Conservation (phyloP, 2,329 filamentous ascomycete genomes). For the Arachnomyces sp. region DNA sequence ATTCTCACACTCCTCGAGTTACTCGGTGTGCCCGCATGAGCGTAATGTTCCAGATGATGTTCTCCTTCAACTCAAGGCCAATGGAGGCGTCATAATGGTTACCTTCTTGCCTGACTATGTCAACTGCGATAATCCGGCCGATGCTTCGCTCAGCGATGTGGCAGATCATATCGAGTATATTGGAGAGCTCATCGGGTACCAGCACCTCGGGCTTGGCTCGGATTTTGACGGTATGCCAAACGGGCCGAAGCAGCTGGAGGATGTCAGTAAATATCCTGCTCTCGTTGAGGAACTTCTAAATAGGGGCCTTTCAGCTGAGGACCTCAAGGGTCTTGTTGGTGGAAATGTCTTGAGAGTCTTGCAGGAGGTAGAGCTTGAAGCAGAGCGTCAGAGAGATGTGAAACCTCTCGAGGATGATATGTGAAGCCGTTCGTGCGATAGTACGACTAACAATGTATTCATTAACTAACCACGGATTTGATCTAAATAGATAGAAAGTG, state of each 20-base stretch:
- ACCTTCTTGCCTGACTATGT: slow-evolving; percentile 82
- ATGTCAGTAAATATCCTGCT: slow-evolving; percentile 75
- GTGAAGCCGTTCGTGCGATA: too few relatives aligned
- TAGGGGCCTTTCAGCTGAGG: slow-evolving; percentile 64
- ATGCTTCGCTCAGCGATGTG: slow-evolving; percentile 69
- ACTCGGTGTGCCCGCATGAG: slow-evolving; percentile 74
- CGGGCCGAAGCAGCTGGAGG: slow-evolving; percentile 68
- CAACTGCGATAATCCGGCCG: slow-evolving; percentile 59
- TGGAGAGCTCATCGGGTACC: slow-evolving; percentile 73
- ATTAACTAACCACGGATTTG: too few relatives aligned
- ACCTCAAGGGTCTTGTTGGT: slow-evolving; percentile 69
- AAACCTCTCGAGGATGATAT: slow-evolving; percentile 8
- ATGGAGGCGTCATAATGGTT: slow-evolving; percentile 76
- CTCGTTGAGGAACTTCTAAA: slow-evolving; percentile 67
- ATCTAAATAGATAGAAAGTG: too few relatives aligned
- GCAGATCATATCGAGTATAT: slow-evolving; percentile 76
- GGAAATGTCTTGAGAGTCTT: slow-evolving; percentile 79
- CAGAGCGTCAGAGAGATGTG: background rate
- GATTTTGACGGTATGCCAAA: slow-evolving; percentile 67
- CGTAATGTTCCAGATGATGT: slow-evolving; percentile 85
- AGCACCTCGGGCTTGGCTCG: slow-evolving; percentile 79
- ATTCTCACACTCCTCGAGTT: slow-evolving; percentile 80
- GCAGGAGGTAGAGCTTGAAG: slow-evolving; percentile 69
- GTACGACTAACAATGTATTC: too few relatives aligned
- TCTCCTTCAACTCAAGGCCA: slow-evolving; percentile 65